Evolutionary conservation across 441 rosid species (phyloP), one percentile per base, ranked within the genome.

Genomic region (Euphorbia celastroides): DNA sequence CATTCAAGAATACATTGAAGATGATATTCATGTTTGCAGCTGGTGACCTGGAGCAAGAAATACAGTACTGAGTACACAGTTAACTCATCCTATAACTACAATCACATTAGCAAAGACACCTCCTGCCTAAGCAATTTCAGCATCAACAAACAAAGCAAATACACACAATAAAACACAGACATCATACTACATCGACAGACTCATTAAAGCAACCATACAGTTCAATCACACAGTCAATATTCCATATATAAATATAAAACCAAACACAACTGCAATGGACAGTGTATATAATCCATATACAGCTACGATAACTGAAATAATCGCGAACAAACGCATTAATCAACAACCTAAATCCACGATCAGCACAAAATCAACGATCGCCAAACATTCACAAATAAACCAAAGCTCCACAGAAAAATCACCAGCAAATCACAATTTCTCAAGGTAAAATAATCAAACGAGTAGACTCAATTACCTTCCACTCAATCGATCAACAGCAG

Each of bases 21-120:
- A 74, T 92, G 97, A 77, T 90, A 92, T 48, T 88, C 97, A 73
- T 92, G 98, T 59, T 81, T 90, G 89, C 98, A 92, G 74, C 87
- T 75, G 0, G 98, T 92, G 22, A 80, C 82, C 97, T 88, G 82
- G 69, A 78, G 70, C 38, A 34, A 65, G 55, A 30, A 14, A 70
- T 50, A n/a, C n/a, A n/a, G n/a, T n/a, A n/a, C n/a, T n/a, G n/a
- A 2, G 22, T 12, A 57, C 7, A 23, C 28, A 59, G 26, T 62
- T 57, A 28, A n/a, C n/a, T 31, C 51, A 46, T 14, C 25, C 30
- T 36, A 50, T 64, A 2, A 31, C 42, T 17, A 25, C 14, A 54
- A 65, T 55, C 32, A 31, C 31, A 64, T 65, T 30, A 16, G 34
- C 30, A 34, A 41, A 60, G 59, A 60, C 25, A 17, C 44, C 3